Evolutionary conservation across 805 yeast genomes (phyloP).

Genomic region (Kuraishia hungarica): DNA sequence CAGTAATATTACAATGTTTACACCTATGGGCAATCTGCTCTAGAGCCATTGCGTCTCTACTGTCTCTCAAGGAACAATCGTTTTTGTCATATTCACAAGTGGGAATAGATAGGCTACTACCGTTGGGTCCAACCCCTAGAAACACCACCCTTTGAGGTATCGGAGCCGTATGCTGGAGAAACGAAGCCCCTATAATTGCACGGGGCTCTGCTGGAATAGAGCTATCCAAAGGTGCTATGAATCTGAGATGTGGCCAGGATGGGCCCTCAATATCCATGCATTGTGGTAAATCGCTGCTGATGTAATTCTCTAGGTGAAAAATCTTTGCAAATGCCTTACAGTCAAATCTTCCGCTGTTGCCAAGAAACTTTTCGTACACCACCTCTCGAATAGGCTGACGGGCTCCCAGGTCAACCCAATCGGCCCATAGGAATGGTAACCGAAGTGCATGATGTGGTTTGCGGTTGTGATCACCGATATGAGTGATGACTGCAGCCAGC

Average conservation of each 20-base stretch:
- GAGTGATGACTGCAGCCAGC: slow-evolving; percentile 11
- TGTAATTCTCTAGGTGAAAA: slow-evolving; percentile 4
- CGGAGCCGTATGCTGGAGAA: slow-evolving; percentile 21
- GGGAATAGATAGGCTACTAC: slow-evolving; percentile 18
- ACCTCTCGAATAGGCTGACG: slow-evolving; percentile 2
- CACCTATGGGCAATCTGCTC: slow-evolving; percentile 12
- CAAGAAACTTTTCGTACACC: slow-evolving; percentile 3
- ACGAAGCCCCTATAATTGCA: slow-evolving; percentile 23
- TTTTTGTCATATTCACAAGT: slow-evolving; percentile 7
- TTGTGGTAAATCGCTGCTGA: background rate
- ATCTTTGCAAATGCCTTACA: slow-evolving; percentile 12
- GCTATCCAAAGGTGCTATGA: slow-evolving; percentile 15
- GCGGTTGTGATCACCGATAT: slow-evolving; percentile 11
- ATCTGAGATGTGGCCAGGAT: slow-evolving; percentile 11
- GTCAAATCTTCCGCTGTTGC: slow-evolving; percentile 5
- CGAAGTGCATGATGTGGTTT: slow-evolving; percentile 13
- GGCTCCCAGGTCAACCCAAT: slow-evolving; percentile 17
- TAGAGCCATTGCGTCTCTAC: slow-evolving; percentile 6
- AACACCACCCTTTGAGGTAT: slow-evolving; percentile 23
- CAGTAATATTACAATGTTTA: slow-evolving; percentile 1
- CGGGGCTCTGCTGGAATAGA: slow-evolving; percentile 22
- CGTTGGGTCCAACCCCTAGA: slow-evolving; percentile 19
- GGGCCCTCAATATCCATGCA: slow-evolving; percentile 4
- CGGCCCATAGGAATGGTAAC: slow-evolving; percentile 25
- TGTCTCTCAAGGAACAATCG: no score